These are phyloP conservation scores for Camelina laxa DNA, from an alignment of 345 rosid species.

Conservation along the genomic window DNA sequence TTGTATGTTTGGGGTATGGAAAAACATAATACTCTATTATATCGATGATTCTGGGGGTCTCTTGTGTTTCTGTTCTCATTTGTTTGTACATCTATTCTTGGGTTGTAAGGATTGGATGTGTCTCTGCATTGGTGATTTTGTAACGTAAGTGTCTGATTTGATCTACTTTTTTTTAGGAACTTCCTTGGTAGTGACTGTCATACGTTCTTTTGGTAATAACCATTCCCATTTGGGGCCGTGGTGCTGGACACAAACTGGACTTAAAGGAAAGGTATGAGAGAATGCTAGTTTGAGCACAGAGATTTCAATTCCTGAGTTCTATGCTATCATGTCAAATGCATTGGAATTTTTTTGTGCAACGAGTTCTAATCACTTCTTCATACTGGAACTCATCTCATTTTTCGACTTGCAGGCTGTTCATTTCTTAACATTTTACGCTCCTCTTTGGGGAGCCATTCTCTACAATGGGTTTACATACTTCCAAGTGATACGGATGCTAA, in stretches of 20 bases:
- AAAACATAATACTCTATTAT: neutral
- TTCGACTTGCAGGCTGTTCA: conserved; percentile 75
- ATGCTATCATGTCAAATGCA: neutral
- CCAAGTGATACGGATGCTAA: conserved; percentile 95
- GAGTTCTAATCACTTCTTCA: neutral
- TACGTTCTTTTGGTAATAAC: conserved; percentile 84
- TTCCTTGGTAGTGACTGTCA: conserved; percentile 77
- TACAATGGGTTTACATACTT: conserved; percentile 92
- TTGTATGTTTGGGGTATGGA: conserved; percentile 94
- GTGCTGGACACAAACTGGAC: conserved; percentile 90
- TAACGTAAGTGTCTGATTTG: conserved; percentile 23
- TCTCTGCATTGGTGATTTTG: conserved; percentile 10
- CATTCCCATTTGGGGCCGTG: conserved; percentile 71
- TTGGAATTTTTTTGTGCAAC: neutral
- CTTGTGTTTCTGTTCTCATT: neutral
- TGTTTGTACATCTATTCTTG: neutral
- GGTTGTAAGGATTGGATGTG: conserved; percentile 1
- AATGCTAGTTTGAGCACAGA: neutral
- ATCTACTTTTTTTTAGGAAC: conserved; percentile 56
- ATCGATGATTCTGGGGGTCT: neutral
- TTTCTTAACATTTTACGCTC: conserved; percentile 82
- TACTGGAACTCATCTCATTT: conserved; percentile 14
- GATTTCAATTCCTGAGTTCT: neutral
- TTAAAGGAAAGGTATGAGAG: conserved; percentile 73
- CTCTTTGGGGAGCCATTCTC: conserved; percentile 96